Percentiles rank a stretch among this genome's conserved stretches.
Evolutionary conservation across 129 eudicot species (phyloP).

Genomic region (Saposhnikovia divaricata): DNA sequence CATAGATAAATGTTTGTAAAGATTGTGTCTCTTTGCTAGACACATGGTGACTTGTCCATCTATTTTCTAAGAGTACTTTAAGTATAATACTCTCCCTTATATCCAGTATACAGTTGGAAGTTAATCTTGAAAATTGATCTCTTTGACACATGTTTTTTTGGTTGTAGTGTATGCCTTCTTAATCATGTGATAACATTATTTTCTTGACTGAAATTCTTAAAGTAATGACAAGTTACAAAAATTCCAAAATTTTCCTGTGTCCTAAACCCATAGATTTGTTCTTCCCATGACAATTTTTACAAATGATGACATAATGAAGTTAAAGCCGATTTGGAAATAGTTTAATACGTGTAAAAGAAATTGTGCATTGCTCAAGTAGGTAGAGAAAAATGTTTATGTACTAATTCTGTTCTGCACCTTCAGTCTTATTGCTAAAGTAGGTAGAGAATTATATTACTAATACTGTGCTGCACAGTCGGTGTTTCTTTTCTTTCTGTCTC

Average conservation of each 20-base stretch:
- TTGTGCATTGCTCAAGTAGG: not conserved
- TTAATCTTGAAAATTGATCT: not conserved
- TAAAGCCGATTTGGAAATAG: not conserved
- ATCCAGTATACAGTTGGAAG: not conserved
- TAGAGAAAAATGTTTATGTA: not conserved
- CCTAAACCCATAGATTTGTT: not conserved
- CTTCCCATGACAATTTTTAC: not conserved
- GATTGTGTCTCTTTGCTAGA: not conserved
- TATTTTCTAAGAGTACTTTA: not conserved
- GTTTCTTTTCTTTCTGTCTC: not conserved
- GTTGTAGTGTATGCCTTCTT: not conserved
- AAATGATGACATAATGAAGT: not conserved
- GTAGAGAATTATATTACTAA: not conserved
- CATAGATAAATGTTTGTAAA: conserved; percentile 1
- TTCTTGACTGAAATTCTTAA: not conserved
- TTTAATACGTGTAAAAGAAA: not conserved
- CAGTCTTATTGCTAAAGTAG: not conserved
- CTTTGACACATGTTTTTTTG: not conserved
- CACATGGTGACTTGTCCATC: not conserved
- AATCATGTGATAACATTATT: not conserved
- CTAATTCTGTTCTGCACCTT: not conserved
- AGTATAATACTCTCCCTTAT: not conserved
- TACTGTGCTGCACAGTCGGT: not conserved
- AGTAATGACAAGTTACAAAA: not conserved
- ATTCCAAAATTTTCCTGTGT: not conserved